Evolutionary conservation across 2,329 filamentous ascomycete species (phyloP), one percentile per base, ranked within the genome.

Genomic region (Fusarium napiforme): DNA sequence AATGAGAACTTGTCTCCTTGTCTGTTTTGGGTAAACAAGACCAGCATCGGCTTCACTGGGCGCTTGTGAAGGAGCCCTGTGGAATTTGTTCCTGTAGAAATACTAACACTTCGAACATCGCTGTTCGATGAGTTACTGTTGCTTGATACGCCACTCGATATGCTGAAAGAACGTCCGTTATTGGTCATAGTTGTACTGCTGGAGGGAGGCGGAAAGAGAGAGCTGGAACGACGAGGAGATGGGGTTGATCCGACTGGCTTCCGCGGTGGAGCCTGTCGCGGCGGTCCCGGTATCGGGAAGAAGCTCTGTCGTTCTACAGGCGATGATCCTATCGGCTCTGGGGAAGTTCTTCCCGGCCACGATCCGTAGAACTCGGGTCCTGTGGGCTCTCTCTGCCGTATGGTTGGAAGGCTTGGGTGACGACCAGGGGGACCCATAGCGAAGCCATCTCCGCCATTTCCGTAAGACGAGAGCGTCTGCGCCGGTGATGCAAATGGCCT

Each of bases 31-130:
- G 80, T 82, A 53, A 81, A 83, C 11, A 83, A 60, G 4, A 82
- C 80, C 9, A 82, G 76, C 77, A 81, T 78, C 4, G 81, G 81
- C 42, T 81, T 81, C 19, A 76, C 63, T 3, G 81, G 81, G 14
- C 75, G 73, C 28, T 71, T 75, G 42, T 82, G 79, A 9, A 82
- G 64, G 12, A 77, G 72, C 5, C 79, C 81, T 3, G 78, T 79
- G 9, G 75, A 75, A 18, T 76, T 73, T 15, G 75, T 72, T 5
- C 77, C 77, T 3, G 72, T 78, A 21, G 77, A 75, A 40, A 79
- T 71, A 30, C 72, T 73, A 5, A 74, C 75, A 18, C 76, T 81
- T 12, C 66, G 70, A 23, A 64, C 67, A 43, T 78, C 75, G 23
- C 75, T 78, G 15, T 69, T 69, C 9, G 77, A 79, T 2, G 78